These are phyloP conservation scores for Epichloe brachyelytri DNA, from an alignment of 2,329 filamentous ascomycete species.

Conservation along the genomic window DNA sequence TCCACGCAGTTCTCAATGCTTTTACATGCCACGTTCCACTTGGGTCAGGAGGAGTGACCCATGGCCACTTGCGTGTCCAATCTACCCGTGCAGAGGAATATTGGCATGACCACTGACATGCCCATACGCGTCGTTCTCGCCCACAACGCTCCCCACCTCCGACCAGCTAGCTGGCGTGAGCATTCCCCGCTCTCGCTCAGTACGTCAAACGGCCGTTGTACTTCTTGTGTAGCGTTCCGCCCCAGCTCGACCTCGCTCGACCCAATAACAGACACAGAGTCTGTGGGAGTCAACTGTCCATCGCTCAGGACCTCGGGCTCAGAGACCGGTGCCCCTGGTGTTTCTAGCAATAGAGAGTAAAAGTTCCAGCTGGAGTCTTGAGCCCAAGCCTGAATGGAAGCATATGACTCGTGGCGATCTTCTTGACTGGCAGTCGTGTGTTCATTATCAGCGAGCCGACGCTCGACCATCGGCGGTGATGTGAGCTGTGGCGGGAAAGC, in stretches of 20 bases:
- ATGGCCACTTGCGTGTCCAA: background rate
- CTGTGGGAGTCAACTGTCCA: conserved; percentile 45
- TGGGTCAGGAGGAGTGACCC: too few species aligned
- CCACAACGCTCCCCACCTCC: conserved; percentile 50
- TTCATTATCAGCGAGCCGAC: conserved; percentile 27
- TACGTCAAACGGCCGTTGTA: conserved; percentile 35
- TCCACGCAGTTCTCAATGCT: too few species aligned
- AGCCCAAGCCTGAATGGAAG: conserved; percentile 53
- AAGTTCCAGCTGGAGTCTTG: conserved; percentile 40
- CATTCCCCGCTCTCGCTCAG: conserved; percentile 47
- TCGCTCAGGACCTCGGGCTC: conserved; percentile 39
- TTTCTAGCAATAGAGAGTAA: conserved; percentile 46
- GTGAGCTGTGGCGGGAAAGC: conserved; percentile 11
- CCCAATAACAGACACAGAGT: conserved; percentile 41
- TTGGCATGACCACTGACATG: conserved; percentile 16
- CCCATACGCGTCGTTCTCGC: conserved; percentile 34
- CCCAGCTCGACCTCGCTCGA: conserved; percentile 33
- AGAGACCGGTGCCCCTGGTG: conserved; percentile 34
- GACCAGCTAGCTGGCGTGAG: conserved; percentile 51
- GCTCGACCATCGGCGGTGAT: conserved; percentile 22
- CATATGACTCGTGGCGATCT: conserved; percentile 35
- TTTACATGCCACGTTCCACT: too few species aligned
- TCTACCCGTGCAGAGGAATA: background rate
- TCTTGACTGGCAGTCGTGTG: conserved; percentile 40
- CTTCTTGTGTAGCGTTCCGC: conserved; percentile 29